phyloP scores from a whole-genome alignment of 78 protist species.

The Tieghemostelium lacteum region DNA sequence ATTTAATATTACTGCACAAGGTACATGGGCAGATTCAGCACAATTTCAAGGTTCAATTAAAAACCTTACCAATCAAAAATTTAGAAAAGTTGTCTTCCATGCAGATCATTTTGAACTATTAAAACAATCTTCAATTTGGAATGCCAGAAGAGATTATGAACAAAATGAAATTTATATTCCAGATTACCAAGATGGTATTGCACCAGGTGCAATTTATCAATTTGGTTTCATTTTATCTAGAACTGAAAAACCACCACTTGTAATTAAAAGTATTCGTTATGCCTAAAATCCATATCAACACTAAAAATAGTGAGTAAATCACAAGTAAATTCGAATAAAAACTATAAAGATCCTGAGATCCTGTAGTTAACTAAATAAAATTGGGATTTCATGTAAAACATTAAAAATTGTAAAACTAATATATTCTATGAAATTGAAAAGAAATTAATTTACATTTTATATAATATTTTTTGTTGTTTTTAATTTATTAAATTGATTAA shows the following conservation, averaged over 20 bases:
- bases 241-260: not conserved
- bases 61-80: slow-evolving; percentile 19
- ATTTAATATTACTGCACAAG: slow-evolving; percentile 54
- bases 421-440: no score
- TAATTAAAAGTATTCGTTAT: not conserved
- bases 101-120: slow-evolving; percentile 24
- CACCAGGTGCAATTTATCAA: slow-evolving; percentile 17
- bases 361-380: no score
- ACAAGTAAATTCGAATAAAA: no score
- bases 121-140: slow-evolving; percentile 59
- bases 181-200: slow-evolving; percentile 59
- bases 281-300: no score
- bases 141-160: slow-evolving; percentile 19
- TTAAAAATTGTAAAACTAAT: no score
- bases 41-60: slow-evolving; percentile 57
- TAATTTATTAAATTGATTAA: no score
- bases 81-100: slow-evolving; percentile 44
- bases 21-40: slow-evolving; percentile 56
- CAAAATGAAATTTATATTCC: slow-evolving; percentile 24
- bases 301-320: no score
- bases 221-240: slow-evolving; percentile 19
- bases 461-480: no score
- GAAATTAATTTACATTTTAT: no score
- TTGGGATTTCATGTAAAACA: no score
- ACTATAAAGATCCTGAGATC: no score